Percentiles rank a stretch among this genome's conserved stretches.
These are phyloP conservation scores for Candida suzukii DNA, from an alignment of 805 yeast species.

Conservation along the genomic window DNA sequence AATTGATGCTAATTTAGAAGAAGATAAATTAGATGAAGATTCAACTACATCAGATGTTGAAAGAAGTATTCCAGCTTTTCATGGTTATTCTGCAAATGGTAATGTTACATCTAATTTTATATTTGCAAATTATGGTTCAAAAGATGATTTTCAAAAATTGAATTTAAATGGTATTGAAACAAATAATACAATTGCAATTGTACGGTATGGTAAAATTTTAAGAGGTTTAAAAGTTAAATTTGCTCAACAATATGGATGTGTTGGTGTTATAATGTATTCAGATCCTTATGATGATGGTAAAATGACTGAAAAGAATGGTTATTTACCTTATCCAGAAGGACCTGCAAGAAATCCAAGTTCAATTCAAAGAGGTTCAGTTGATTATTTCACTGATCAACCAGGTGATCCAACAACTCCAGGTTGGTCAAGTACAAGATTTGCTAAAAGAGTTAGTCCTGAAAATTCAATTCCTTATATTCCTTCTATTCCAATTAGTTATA, in stretches of 20 bases:
- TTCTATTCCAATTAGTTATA: constrained; percentile 41
- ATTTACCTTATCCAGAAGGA: constrained; percentile 52
- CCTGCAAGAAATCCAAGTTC: constrained; percentile 58
- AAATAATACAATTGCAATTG: constrained; percentile 51
- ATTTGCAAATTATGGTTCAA: constrained; percentile 54
- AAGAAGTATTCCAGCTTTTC: constrained; percentile 41
- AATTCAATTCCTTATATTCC: constrained; percentile 45
- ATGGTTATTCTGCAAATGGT: constrained; percentile 62
- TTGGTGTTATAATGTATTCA: constrained; percentile 49
- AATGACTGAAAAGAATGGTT: constrained; percentile 50
- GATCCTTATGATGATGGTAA: constrained; percentile 57
- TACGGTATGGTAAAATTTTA: constrained; percentile 42
- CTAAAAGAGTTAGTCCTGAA: constrained; percentile 32
- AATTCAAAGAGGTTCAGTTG: constrained; percentile 57
- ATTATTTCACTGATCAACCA: constrained; percentile 50
- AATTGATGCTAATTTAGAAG: constrained; percentile 44
- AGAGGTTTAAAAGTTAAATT: constrained; percentile 52
- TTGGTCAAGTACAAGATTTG: constrained; percentile 43
- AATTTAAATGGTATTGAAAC: constrained; percentile 33
- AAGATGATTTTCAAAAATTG: constrained; percentile 44
- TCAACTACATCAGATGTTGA: constrained; percentile 28
- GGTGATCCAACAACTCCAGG: constrained; percentile 82
- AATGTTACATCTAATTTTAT: constrained; percentile 48
- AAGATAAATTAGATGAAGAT: constrained; percentile 38
- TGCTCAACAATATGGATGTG: constrained; percentile 58